These are phyloP conservation scores for Platanthera zijinensis DNA, from an alignment of 106 monocot genomes.

Conservation along the genomic window DNA sequence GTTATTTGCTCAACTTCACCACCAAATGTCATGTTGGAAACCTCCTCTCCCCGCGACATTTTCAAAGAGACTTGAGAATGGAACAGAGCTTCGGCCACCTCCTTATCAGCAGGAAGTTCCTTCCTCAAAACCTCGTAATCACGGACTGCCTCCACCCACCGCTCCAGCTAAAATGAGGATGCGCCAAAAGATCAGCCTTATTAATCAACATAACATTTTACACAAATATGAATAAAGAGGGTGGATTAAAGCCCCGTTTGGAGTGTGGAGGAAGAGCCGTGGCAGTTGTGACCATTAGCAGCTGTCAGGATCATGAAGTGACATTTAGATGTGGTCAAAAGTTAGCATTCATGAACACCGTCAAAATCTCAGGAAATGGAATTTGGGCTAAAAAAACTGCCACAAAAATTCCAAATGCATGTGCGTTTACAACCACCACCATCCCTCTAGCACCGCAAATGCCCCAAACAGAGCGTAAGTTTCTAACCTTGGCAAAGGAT, in stretches of 20 bases:
- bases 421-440: too few relatives aligned
- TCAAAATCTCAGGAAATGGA: too few relatives aligned
- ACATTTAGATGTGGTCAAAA: too few relatives aligned
- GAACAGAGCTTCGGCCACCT: slow-evolving; percentile 69
- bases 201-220: slow-evolving; percentile 1
- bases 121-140: slow-evolving; percentile 86
- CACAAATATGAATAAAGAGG: not conserved
- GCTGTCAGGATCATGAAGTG: too few relatives aligned
- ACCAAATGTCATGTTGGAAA: slow-evolving; percentile 74
- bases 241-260: too few relatives aligned
- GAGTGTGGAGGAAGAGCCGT: too few relatives aligned
- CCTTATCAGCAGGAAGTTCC: slow-evolving; percentile 55
- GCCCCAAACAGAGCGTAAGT: not conserved
- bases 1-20: slow-evolving; percentile 65
- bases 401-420: too few relatives aligned
- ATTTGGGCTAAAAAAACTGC: too few relatives aligned
- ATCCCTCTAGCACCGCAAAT: too few relatives aligned
- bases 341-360: too few relatives aligned
- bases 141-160: slow-evolving; percentile 68
- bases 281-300: too few relatives aligned
- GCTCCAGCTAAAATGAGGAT: slow-evolving; percentile 49
- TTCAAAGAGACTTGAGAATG: slow-evolving; percentile 75
- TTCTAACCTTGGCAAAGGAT: slow-evolving; percentile 68
- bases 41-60: slow-evolving; percentile 55
- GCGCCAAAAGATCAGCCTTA: slow-evolving; percentile 5